Base-by-base conservation (phyloP, 805 yeast genomes). In the Wickerhamomyces bovis region DNA sequence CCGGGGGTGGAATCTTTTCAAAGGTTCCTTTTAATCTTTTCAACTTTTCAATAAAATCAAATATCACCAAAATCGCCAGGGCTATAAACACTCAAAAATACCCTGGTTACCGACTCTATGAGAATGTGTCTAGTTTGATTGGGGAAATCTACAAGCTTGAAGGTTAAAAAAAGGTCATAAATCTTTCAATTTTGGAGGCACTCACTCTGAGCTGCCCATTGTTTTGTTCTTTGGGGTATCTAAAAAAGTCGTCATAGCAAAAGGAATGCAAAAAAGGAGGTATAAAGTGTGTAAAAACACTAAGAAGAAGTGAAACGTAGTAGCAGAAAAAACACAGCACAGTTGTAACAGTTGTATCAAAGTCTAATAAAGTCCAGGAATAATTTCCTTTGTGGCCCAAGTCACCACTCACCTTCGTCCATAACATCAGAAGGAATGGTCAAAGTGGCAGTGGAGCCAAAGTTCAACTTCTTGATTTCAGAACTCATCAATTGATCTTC, bases 401-500 rank as follows among this genome's bases (percentile, higher is more conserved):
- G 4, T 35, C 22, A 35, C 39, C 39, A 35, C 19, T 35, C 39
- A 35, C 22, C 39, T 18, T 35, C 39, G 19, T 57, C 57, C 56
- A 54, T 55, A 11, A 51, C 44, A 39, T 49, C 58, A 28, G 51
- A 49, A 30, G 55, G 53, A 19, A 51, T 53, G 15, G 56, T 49
- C 36, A 54, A 18, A 15, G 54, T 44, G 4, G 44, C 46, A 36
- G 50, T 45, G 18, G 52, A 46, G 5, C 51, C 52, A 30, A 59
- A 40, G 43, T 58, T 60, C 46, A 60, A 39, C 5, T 44, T 48
- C 41, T 50, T 60, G 4, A 57, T 45, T 4, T 53, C 58, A 6
- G 43, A 18, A 22, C 50, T 31, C 61, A 59, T 58, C 25, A 50
- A 21, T 3, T 40, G 38, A 4, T 56, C 62, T 39, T 62, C 68